Percentiles rank a stretch among this genome's conserved stretches.
phyloP scores from a whole-genome alignment of 192 early-diverging fungal species.

The Mortierella antarctica region DNA sequence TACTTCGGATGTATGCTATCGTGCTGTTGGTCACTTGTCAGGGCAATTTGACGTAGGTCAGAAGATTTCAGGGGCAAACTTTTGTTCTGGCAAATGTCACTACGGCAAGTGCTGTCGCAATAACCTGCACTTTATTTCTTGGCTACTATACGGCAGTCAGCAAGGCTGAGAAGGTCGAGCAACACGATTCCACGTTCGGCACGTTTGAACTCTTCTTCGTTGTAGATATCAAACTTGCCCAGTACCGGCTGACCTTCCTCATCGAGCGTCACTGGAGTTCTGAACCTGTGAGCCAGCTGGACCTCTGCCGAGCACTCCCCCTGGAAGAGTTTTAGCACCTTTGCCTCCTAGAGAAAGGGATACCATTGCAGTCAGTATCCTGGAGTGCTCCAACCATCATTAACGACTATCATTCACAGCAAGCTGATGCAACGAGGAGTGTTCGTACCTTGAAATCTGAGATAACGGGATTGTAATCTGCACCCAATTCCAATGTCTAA shows the following conservation, averaged over 20 bases:
- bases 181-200: conserved; percentile 11
- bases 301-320: conserved; percentile 15
- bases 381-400: too few relatives aligned
- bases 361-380: background rate
- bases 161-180: conserved; percentile 28
- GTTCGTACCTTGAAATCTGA: conserved; percentile 42
- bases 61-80: too few relatives aligned
- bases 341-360: conserved; percentile 23
- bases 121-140: background rate
- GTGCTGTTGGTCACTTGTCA: too few relatives aligned
- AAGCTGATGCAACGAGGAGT: too few relatives aligned
- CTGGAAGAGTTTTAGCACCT: conserved; percentile 10
- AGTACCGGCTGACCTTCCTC: conserved; percentile 26
- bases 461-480: conserved; percentile 32
- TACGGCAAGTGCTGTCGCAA: too few relatives aligned
- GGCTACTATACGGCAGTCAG: conserved; percentile 22
- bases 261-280: conserved; percentile 10
- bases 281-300: conserved; percentile 31
- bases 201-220: conserved; percentile 25
- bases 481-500: conserved; percentile 42
- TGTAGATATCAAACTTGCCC: conserved; percentile 46
- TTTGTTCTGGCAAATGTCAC: too few relatives aligned
- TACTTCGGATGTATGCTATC: too few relatives aligned
- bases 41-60: too few relatives aligned
- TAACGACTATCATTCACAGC: too few relatives aligned